Conservation (phyloP, 2,329 filamentous ascomycete species). For the Botryotinia calthae region DNA sequence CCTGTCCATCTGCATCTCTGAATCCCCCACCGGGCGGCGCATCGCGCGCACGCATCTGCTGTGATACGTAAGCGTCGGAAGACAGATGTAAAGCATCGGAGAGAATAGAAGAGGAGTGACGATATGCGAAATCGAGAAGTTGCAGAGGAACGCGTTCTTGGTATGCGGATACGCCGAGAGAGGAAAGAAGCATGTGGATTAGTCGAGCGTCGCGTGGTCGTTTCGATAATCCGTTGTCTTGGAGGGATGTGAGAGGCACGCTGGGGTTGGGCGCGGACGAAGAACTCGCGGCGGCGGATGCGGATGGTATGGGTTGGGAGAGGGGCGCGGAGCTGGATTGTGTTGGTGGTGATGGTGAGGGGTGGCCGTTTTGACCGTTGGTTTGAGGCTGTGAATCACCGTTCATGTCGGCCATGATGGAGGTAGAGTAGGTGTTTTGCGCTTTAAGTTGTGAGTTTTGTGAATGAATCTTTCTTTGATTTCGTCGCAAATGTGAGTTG, state of each 20-base stretch:
- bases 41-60: slow-evolving; percentile 38
- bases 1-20: slow-evolving; percentile 40
- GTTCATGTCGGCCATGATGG: slow-evolving; percentile 37
- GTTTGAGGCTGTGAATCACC: slow-evolving; percentile 45
- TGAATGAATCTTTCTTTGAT: not conserved
- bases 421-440: not conserved
- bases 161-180: slow-evolving; percentile 75
- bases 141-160: slow-evolving; percentile 79
- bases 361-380: slow-evolving; percentile 57
- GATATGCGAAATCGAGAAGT: slow-evolving; percentile 83
- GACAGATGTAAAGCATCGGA: slow-evolving; percentile 68
- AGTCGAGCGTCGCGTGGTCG: slow-evolving; percentile 76
- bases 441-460: not conserved
- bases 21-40: slow-evolving; percentile 36
- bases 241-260: slow-evolving; percentile 38
- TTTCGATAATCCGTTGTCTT: slow-evolving; percentile 40
- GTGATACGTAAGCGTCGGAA: slow-evolving; percentile 62
- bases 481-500: not conserved
- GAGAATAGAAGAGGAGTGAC: slow-evolving; percentile 71
- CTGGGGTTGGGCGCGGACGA: slow-evolving; percentile 29
- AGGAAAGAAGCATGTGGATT: slow-evolving; percentile 75
- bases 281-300: slow-evolving; percentile 14
- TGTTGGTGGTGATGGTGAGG: slow-evolving; percentile 26
- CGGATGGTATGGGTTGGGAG: slow-evolving; percentile 24
- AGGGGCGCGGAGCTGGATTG: slow-evolving; percentile 35